phyloP scores from a whole-genome alignment of 768 basidiomycete genomes.

The Tubosaeta brunneosetosa region DNA sequence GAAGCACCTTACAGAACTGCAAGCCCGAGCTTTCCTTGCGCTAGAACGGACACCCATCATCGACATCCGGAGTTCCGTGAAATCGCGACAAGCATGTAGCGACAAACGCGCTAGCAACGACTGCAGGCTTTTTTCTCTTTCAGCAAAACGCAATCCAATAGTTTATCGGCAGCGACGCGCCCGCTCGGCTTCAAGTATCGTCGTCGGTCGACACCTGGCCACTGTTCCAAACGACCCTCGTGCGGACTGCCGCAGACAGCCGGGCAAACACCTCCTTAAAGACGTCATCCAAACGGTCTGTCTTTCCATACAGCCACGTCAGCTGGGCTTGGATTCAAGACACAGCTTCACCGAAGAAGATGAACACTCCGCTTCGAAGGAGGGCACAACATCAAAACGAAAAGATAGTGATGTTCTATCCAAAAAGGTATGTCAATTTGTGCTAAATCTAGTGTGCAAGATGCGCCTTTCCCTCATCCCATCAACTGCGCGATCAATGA shows the following conservation, averaged over 20 bases:
- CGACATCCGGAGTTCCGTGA: constrained; percentile 36
- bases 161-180: constrained; percentile 7
- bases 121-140: constrained; percentile 21
- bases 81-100: constrained; percentile 38
- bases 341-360: neutral
- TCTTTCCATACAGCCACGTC: constrained; percentile 23
- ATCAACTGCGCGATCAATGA: neutral
- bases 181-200: constrained; percentile 9
- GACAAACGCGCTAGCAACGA: constrained; percentile 39
- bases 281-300: constrained; percentile 8
- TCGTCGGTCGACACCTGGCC: constrained; percentile 30
- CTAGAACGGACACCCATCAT: constrained; percentile 34
- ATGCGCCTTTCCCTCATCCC: neutral
- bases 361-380: too few relatives aligned
- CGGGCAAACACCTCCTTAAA: constrained; percentile 31
- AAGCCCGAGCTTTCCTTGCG: constrained; percentile 33
- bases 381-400: neutral
- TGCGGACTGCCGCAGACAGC: constrained; percentile 14
- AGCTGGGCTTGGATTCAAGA: constrained; percentile 5
- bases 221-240: constrained; percentile 33
- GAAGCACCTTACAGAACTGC: too few relatives aligned
- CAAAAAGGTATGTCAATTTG: neutral
- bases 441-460: neutral
- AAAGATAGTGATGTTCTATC: neutral
- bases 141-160: neutral